Conservation (phyloP, 179 eudicot species). For the Pouteria campechiana region DNA sequence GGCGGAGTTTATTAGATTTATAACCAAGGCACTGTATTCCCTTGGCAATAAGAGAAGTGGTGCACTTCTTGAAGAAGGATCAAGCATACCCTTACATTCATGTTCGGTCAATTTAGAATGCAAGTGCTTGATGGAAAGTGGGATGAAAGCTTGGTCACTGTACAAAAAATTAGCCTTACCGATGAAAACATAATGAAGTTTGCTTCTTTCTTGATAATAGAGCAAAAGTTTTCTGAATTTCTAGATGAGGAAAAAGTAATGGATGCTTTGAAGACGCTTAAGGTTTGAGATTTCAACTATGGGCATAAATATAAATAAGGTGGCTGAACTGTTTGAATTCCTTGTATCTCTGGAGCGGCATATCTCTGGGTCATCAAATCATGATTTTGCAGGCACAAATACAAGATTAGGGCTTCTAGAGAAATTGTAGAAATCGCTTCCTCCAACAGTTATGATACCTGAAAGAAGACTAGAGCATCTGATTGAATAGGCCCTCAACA, state of each 20-base stretch:
- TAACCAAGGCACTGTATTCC: slow-evolving; percentile 41
- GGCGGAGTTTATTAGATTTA: slow-evolving; percentile 36
- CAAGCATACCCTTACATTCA: slow-evolving; percentile 35
- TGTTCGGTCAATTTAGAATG: slow-evolving; percentile 26
- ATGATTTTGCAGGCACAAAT: neutral
- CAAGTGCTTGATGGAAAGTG: slow-evolving; percentile 45
- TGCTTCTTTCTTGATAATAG: slow-evolving; percentile 45
- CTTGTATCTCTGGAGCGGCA: slow-evolving; percentile 23
- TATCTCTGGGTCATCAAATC: slow-evolving; percentile 5
- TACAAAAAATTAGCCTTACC: slow-evolving; percentile 31
- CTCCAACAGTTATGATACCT: slow-evolving; percentile 40
- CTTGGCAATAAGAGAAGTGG: slow-evolving; percentile 51
- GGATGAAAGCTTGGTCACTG: slow-evolving; percentile 40
- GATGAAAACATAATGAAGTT: slow-evolving; percentile 22
- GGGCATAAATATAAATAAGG: slow-evolving; percentile 22
- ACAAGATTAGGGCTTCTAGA: slow-evolving; percentile 35
- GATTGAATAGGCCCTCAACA: slow-evolving; percentile 47
- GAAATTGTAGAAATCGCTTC: slow-evolving; percentile 36
- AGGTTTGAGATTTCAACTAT: slow-evolving; percentile 47
- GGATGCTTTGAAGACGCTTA: slow-evolving; percentile 44
- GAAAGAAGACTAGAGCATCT: slow-evolving; percentile 45
- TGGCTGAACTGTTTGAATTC: slow-evolving; percentile 37
- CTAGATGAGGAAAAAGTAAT: slow-evolving; percentile 30
- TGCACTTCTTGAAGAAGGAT: slow-evolving; percentile 40
- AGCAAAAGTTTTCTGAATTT: slow-evolving; percentile 47